A percentile compares a stretch with the other conserved stretches of the same genome.
These are phyloP conservation scores for Baorangia bicolor DNA, from an alignment of 768 basidiomycete species.

Conservation along the genomic window DNA sequence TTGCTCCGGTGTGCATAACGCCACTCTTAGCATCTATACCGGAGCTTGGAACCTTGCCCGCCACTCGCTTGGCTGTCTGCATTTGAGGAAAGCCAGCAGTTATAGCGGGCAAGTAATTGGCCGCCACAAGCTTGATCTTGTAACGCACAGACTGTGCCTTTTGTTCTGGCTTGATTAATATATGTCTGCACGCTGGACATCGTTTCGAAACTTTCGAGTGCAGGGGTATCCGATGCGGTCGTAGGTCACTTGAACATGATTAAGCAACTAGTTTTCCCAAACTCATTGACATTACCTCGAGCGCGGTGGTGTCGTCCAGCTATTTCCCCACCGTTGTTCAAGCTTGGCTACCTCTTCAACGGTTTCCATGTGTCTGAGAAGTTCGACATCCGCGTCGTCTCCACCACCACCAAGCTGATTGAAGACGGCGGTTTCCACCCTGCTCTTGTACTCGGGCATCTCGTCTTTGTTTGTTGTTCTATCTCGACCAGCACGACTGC, in stretches of 20 bases:
- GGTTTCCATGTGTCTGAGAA: conserved; percentile 61
- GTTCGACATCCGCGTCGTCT: conserved; percentile 69
- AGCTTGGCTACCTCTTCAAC: conserved; percentile 63
- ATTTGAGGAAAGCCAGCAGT: conserved; percentile 66
- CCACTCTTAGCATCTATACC: conserved; percentile 38
- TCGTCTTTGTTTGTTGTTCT: conserved; percentile 71
- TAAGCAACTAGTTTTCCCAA: background rate
- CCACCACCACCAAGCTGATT: conserved; percentile 55
- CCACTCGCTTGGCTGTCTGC: conserved; percentile 37
- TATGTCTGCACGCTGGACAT: conserved; percentile 91
- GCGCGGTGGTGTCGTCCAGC: conserved; percentile 71
- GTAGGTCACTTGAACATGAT: conserved; percentile 58
- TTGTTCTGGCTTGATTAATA: conserved; percentile 97
- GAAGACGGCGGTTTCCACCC: conserved; percentile 61
- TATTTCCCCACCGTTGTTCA: conserved; percentile 78
- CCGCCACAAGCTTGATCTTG: conserved; percentile 97
- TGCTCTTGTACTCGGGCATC: conserved; percentile 71
- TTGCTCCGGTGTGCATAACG: conserved; percentile 67
- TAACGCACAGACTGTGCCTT: conserved; percentile 92
- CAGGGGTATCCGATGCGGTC: conserved; percentile 87
- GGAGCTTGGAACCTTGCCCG: conserved; percentile 36
- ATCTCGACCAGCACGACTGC: conserved; percentile 53
- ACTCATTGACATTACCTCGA: conserved; percentile 45
- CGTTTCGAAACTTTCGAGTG: conserved; percentile 95
- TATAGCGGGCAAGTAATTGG: conserved; percentile 90